Evolutionary conservation across 805 yeast genomes (phyloP), one percentile per base, ranked within the genome.

Genomic region (Cyberlindnera petersonii): DNA sequence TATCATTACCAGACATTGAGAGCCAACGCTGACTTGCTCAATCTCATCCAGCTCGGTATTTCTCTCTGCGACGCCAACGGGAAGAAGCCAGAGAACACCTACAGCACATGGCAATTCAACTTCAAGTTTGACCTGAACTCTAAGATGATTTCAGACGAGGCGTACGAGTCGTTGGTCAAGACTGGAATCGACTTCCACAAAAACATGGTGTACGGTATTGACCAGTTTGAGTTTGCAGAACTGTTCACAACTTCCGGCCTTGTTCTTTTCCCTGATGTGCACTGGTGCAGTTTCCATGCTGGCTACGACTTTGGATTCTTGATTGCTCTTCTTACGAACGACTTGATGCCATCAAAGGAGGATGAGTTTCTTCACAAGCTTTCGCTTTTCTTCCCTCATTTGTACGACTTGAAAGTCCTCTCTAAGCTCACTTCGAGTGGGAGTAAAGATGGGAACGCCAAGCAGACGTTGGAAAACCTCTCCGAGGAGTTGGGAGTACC

Each of bases 221-320:
- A 83, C 20, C 79, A 78, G 39, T 73, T 77, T 50, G 81, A 77
- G 42, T 89, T 93, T 66, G 86, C 96, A 11, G 95, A 87, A 60
- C 66, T 84, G 39, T 68, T 93, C 55, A 83, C 82, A 43, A 86
- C 86, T 42, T 83, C 95, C 33, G 98, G 98, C 0, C 67, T 93
- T 47, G 74, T 89, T 26, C 66, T 93, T 52, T 80, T 86, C 50
- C 50, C 60, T 15, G 55, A 62, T 27, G 75, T 86, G 32, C 78
- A 81, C 37, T 93, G 98, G 98, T 71, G 87, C 37, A 82, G 95
- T 44, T 93, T 83, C 64, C 97, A 93, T 60, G 81, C 80, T 2
- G 98, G 98, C 10, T 93, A 93, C 62, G 98, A 93, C 60, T 75
- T 89, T 58, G 98, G 98, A 2, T 89, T 89, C 60, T 67, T 93